Conservation (phyloP, 2,329 filamentous ascomycete species). For the Colletotrichum sp. region DNA sequence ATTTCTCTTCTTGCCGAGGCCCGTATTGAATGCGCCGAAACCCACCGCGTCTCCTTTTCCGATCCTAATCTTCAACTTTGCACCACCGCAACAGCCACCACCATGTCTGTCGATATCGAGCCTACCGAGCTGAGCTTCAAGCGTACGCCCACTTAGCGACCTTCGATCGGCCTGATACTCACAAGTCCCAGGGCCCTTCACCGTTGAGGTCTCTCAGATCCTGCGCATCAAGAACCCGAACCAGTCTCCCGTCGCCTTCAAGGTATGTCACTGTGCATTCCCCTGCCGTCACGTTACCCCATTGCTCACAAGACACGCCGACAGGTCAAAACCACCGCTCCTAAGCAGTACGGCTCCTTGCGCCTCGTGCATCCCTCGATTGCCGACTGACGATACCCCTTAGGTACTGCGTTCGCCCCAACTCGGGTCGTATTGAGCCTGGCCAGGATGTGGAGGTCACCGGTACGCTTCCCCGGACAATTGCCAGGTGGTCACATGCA, state of each 20-base stretch:
- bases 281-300: background rate
- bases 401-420: slow-evolving; percentile 97
- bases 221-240: slow-evolving; percentile 71
- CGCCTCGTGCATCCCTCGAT: slow-evolving; percentile 22
- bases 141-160: slow-evolving; percentile 64
- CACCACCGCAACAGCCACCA: slow-evolving; percentile 33
- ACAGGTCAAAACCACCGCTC: slow-evolving; percentile 98
- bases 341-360: slow-evolving; percentile 82
- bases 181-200: slow-evolving; percentile 64
- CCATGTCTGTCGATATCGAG: slow-evolving; percentile 95
- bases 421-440: slow-evolving; percentile 94
- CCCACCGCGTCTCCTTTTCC: slow-evolving; percentile 15
- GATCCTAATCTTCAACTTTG: background rate
- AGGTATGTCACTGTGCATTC: slow-evolving; percentile 51
- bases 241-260: slow-evolving; percentile 69
- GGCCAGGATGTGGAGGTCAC: slow-evolving; percentile 91
- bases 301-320: slow-evolving; percentile 7
- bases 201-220: slow-evolving; percentile 67
- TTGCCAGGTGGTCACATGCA: slow-evolving; percentile 23
- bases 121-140: slow-evolving; percentile 91
- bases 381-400: slow-evolving; percentile 26
- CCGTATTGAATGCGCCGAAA: slow-evolving; percentile 10
- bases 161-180: slow-evolving; percentile 15
- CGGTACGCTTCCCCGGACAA: slow-evolving; percentile 59
- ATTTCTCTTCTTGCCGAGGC: background rate